Evolutionary conservation across 139 green algal species (phyloP).

Genomic region (Microglena sp.): DNA sequence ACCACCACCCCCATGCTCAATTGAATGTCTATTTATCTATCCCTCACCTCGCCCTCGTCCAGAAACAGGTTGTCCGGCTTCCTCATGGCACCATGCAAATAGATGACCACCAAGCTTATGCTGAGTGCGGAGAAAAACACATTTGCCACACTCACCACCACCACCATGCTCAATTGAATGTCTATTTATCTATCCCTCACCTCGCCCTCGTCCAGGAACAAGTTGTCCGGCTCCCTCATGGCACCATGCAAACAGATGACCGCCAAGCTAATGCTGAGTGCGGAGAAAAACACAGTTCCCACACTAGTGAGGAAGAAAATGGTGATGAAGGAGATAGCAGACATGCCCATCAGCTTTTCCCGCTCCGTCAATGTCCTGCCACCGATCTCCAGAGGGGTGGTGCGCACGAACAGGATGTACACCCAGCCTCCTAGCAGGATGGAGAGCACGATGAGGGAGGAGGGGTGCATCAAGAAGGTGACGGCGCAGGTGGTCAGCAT

Average conservation of each 20-base stretch:
- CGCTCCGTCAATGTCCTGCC: slow-evolving; percentile 71
- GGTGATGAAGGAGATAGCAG: slow-evolving; percentile 57
- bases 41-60: slow-evolving; percentile 20
- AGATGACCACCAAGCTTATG: slow-evolving; percentile 54
- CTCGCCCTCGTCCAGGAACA: slow-evolving; percentile 31
- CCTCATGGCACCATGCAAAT: slow-evolving; percentile 51
- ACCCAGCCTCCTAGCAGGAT: slow-evolving; percentile 61
- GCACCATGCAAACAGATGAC: slow-evolving; percentile 67
- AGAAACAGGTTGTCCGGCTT: slow-evolving; percentile 40
- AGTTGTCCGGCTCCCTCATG: slow-evolving; percentile 32
- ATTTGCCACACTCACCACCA: slow-evolving; percentile 58
- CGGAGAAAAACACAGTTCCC: slow-evolving; percentile 75
- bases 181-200: too few relatives aligned
- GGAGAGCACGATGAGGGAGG: slow-evolving; percentile 62
- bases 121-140: slow-evolving; percentile 77
- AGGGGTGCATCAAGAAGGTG: slow-evolving; percentile 63
- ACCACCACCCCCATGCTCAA: too few relatives aligned
- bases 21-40: too few relatives aligned
- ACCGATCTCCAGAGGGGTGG: slow-evolving; percentile 59
- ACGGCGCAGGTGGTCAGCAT: slow-evolving; percentile 46
- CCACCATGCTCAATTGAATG: too few relatives aligned
- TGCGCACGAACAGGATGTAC: slow-evolving; percentile 77
- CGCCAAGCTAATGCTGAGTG: slow-evolving; percentile 51
- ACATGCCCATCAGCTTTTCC: slow-evolving; percentile 78
- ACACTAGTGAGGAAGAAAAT: slow-evolving; percentile 82